Percentiles rank a stretch among this genome's conserved stretches.
Conservation (phyloP, 331 rosid genomes). For the Arachis monticola region DNA sequence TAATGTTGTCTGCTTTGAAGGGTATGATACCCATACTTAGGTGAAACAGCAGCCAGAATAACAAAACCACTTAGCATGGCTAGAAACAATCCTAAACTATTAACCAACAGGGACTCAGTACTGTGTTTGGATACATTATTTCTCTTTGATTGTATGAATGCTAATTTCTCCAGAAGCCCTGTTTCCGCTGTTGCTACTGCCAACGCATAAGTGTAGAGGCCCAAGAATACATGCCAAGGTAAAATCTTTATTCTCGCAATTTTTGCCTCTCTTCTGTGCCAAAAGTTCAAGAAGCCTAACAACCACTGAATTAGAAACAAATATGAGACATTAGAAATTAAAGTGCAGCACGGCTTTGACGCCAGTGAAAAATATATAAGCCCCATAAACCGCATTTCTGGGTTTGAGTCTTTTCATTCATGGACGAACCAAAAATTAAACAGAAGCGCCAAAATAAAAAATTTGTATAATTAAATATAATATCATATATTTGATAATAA, state of each 20-base stretch:
- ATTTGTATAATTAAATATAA: no score
- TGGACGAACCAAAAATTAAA: no score
- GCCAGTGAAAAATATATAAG: no score
- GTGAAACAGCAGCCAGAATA: constrained; percentile 74
- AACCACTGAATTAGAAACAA: constrained; percentile 63
- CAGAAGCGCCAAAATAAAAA: no score
- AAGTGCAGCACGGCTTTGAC: background rate
- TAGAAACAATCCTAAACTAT: constrained; percentile 66
- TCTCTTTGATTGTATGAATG: constrained; percentile 72
- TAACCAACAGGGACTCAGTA: constrained; percentile 70
- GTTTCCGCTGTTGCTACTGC: constrained; percentile 93
- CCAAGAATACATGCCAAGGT: constrained; percentile 89
- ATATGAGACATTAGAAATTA: background rate
- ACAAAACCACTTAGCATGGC: constrained; percentile 72
- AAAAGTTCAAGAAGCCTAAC: constrained; percentile 83
- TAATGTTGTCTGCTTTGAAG: constrained; percentile 24
- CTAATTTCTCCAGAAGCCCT: constrained; percentile 80
- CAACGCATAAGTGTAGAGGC: constrained; percentile 74
- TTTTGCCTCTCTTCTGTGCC: constrained; percentile 81
- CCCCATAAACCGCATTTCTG: no score
- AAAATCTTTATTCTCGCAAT: constrained; percentile 61
- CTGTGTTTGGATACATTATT: constrained; percentile 59
- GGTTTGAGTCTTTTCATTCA: no score
- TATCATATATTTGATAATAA: no score
- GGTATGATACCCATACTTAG: constrained; percentile 53